Conservation (phyloP, 2,329 filamentous ascomycete species). For the Colletotrichum acutatum region DNA sequence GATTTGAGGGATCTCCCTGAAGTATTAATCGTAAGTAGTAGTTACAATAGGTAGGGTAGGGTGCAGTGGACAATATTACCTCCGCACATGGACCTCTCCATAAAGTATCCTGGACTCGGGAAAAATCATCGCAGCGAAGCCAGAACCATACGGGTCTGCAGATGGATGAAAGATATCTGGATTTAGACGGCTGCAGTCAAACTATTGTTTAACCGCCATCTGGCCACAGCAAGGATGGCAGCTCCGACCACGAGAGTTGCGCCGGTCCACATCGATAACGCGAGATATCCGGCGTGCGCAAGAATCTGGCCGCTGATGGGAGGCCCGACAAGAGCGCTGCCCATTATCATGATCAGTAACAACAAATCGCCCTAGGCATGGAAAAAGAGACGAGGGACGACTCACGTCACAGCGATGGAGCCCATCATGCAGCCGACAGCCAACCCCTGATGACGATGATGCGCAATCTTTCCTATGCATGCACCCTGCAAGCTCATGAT, state of each 20-base stretch:
- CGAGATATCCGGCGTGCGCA: constrained; percentile 50
- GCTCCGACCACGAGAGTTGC: constrained; percentile 46
- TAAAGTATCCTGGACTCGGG: too few relatives aligned
- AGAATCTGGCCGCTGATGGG: constrained; percentile 54
- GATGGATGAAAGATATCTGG: too few relatives aligned
- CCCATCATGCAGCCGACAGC: constrained; percentile 55
- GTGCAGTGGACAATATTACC: too few relatives aligned
- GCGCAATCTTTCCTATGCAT: constrained; percentile 55
- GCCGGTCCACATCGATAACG: constrained; percentile 51
- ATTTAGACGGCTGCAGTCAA: background rate
- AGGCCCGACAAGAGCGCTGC: constrained; percentile 51
- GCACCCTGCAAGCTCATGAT: constrained; percentile 58
- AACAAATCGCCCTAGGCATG: background rate
- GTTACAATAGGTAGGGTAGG: too few relatives aligned
- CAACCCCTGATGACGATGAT: constrained; percentile 49
- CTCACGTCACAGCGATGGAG: constrained; percentile 54
- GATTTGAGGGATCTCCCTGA: too few relatives aligned
- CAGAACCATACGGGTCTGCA: too few relatives aligned
- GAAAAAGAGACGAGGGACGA: background rate
- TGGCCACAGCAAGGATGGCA: constrained; percentile 39
- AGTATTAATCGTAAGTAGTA: too few relatives aligned
- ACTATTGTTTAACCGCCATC: background rate
- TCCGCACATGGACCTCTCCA: too few relatives aligned
- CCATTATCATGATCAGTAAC: background rate
- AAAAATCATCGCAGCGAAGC: too few relatives aligned